Conservation (phyloP, 2,329 filamentous ascomycete genomes). For the Colletotrichum sojae region DNA sequence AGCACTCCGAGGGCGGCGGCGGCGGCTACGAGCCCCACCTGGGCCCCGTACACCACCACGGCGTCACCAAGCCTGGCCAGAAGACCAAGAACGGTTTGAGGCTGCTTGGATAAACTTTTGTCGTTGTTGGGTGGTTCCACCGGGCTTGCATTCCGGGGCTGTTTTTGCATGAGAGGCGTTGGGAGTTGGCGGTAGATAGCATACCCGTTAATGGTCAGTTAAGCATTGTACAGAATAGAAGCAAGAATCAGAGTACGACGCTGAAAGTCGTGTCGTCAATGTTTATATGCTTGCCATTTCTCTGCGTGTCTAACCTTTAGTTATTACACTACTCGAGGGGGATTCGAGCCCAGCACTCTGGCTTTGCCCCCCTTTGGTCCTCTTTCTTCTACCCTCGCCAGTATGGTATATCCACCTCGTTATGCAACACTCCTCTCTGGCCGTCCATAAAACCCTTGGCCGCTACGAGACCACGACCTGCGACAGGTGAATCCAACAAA, state of each 20-base stretch:
- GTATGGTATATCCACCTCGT: conserved; percentile 37
- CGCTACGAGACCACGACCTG: neutral
- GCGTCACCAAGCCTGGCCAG: conserved; percentile 73
- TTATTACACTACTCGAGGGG: conserved; percentile 10
- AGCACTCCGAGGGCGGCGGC: conserved; percentile 49
- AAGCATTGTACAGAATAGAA: conserved; percentile 5
- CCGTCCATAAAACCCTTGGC: neutral
- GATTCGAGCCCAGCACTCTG: conserved; percentile 7
- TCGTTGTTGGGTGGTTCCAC: neutral
- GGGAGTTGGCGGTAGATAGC: conserved; percentile 16
- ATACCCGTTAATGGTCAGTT: conserved; percentile 11
- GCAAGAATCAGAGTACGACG: neutral
- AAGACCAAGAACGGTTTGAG: conserved; percentile 78
- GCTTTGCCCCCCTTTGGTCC: neutral
- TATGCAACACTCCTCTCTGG: conserved; percentile 13
- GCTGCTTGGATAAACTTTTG: conserved; percentile 67
- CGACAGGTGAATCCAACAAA: neutral
- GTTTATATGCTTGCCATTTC: conserved; percentile 8
- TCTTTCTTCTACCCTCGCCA: conserved; percentile 12
- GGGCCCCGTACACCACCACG: conserved; percentile 64
- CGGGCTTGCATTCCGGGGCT: neutral
- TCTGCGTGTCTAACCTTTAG: conserved; percentile 22
- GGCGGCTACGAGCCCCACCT: conserved; percentile 65
- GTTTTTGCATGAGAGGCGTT: conserved; percentile 21
- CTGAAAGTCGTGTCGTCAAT: neutral